These are phyloP conservation scores for Phytophthora hybrid DNA, from an alignment of 352 stramenopile genomes.

Conservation along the genomic window DNA sequence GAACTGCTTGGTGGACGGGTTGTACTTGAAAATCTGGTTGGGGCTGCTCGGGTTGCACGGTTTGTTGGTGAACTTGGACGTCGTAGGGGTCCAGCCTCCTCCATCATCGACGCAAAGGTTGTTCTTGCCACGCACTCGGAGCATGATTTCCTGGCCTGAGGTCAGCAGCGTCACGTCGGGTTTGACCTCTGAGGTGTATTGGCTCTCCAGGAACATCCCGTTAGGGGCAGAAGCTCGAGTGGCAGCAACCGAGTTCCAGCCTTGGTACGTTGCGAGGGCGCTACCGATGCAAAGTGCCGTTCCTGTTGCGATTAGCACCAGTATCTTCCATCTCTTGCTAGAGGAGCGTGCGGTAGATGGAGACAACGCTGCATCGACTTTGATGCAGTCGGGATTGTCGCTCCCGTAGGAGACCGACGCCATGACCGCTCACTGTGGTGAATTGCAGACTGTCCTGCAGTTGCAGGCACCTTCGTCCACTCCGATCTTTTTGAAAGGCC, in stretches of 20 bases:
- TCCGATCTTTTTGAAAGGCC: constrained; percentile 25
- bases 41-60: constrained; percentile 42
- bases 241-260: constrained; percentile 21
- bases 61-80: constrained; percentile 33
- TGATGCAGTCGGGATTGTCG: constrained; percentile 18
- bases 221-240: constrained; percentile 12
- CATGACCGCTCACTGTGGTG: constrained; percentile 18
- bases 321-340: constrained; percentile 27
- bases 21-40: constrained; percentile 47
- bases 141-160: constrained; percentile 34
- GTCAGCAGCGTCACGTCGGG: constrained; percentile 15
- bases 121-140: constrained; percentile 33
- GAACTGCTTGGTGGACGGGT: constrained; percentile 14
- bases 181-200: constrained; percentile 27
- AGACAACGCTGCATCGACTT: constrained; percentile 8
- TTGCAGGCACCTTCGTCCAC: neutral
- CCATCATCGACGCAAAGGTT: constrained; percentile 51
- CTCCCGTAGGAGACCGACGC: constrained; percentile 33
- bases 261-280: constrained; percentile 29
- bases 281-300: constrained; percentile 27
- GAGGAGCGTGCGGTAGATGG: neutral
- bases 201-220: constrained; percentile 30
- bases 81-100: constrained; percentile 17
- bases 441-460: constrained; percentile 13
- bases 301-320: constrained; percentile 14